A percentile compares a stretch with the other conserved stretches of the same genome.
phyloP scores from a whole-genome alignment of 202 grass and related monocot genomes.

The Alloteropsis angusta region DNA sequence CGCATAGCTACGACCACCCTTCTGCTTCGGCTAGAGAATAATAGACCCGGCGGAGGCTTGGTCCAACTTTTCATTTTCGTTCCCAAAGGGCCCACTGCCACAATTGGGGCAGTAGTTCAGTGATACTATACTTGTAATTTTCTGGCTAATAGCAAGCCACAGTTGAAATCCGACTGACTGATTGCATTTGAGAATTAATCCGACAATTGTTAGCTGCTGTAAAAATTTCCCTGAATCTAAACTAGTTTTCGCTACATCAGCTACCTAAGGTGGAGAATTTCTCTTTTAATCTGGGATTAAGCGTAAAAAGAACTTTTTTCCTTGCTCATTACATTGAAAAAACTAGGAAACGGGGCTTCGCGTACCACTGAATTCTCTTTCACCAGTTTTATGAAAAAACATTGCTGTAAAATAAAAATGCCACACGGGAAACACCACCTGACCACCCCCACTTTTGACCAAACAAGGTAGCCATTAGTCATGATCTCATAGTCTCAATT shows the following conservation, averaged over 20 bases:
- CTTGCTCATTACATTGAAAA: not conserved
- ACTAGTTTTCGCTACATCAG: not conserved
- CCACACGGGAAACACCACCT: not conserved
- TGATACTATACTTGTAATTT: not conserved
- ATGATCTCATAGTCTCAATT: not conserved
- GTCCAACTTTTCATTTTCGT: not conserved
- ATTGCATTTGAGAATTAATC: not conserved
- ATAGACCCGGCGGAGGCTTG: not conserved
- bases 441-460: not conserved
- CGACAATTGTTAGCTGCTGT: not conserved
- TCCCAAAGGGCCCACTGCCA: not conserved
- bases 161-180: not conserved
- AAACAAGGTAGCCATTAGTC: not conserved
- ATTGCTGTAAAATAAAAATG: not conserved
- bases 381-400: not conserved
- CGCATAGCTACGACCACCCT: not conserved
- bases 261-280: not conserved
- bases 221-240: not conserved
- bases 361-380: not conserved
- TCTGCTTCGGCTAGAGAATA: not conserved
- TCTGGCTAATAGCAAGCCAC: not conserved
- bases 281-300: not conserved
- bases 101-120: no score
- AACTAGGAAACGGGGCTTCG: not conserved
- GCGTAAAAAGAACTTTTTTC: not conserved